Evolutionary conservation across 2,329 filamentous ascomycete genomes (phyloP).

Genomic region (Myriosclerotinia duriaeana): DNA sequence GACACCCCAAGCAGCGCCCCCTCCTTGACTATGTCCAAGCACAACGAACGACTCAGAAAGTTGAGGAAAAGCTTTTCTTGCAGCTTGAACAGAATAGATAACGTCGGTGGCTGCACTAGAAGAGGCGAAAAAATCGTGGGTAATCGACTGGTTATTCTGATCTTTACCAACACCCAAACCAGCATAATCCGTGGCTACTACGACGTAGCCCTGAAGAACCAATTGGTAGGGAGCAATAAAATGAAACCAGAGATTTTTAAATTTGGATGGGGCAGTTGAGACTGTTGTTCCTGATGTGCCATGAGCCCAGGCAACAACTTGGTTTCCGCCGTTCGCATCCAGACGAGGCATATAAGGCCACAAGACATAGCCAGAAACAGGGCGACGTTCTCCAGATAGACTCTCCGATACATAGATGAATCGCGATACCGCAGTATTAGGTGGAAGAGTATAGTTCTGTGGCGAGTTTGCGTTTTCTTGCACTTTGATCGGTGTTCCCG

Average conservation of each 20-base stretch:
- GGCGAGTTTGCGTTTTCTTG: slow-evolving; percentile 17
- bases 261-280: slow-evolving; percentile 45
- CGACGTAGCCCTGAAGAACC: slow-evolving; percentile 47
- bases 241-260: slow-evolving; percentile 46
- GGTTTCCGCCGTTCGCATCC: slow-evolving; percentile 14
- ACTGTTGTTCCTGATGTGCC: slow-evolving; percentile 47
- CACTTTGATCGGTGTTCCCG: slow-evolving; percentile 17
- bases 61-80: slow-evolving; percentile 46
- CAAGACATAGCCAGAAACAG: slow-evolving; percentile 23
- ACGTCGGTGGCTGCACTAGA: slow-evolving; percentile 47
- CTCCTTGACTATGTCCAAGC: slow-evolving; percentile 51
- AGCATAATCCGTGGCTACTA: slow-evolving; percentile 49
- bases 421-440: slow-evolving; percentile 21
- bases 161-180: slow-evolving; percentile 46
- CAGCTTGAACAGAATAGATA: slow-evolving; percentile 47
- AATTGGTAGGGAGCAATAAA: slow-evolving; percentile 45
- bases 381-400: slow-evolving; percentile 21
- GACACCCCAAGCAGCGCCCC: slow-evolving; percentile 46
- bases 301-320: slow-evolving; percentile 38
- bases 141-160: slow-evolving; percentile 42
- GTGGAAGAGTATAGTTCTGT: slow-evolving; percentile 22
- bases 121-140: slow-evolving; percentile 45
- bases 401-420: slow-evolving; percentile 23
- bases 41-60: slow-evolving; percentile 46
- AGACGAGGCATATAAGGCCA: slow-evolving; percentile 22